Conservation (phyloP, 257 asterid species). For the Primulina eburnea region DNA sequence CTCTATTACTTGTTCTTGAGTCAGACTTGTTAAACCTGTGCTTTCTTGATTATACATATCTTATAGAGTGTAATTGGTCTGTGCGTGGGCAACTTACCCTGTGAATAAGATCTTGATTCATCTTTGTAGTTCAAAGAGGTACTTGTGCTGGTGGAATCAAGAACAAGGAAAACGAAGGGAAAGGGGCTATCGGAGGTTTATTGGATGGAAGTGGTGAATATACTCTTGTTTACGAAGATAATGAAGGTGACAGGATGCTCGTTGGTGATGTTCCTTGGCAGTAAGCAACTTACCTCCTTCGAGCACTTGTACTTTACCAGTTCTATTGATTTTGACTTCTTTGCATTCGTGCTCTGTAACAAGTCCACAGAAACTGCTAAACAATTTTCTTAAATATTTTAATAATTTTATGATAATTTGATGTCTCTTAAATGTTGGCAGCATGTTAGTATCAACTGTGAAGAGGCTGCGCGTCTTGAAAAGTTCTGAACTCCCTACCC, state of each 20-base stretch:
- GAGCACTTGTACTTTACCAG: not conserved
- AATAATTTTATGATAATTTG: not conserved
- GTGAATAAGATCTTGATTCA: not conserved
- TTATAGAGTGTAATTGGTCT: too few species aligned
- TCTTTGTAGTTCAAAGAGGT: constrained; percentile 58
- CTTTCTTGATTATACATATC: not conserved
- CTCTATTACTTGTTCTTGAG: not conserved
- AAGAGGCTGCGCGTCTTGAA: constrained; percentile 87
- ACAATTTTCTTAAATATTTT: not conserved
- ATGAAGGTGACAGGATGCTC: constrained; percentile 98
- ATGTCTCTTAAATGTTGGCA: constrained; percentile 29
- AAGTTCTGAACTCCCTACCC: constrained; percentile 67
- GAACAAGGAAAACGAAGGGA: constrained; percentile 41
- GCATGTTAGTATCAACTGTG: constrained; percentile 88
- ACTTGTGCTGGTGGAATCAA: constrained; percentile 35
- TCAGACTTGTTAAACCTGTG: too few species aligned
- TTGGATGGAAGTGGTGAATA: constrained; percentile 88
- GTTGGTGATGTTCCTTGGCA: constrained; percentile 99
- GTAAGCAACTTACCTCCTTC: constrained; percentile 58
- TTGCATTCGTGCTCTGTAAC: not conserved
- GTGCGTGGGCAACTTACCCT: too few species aligned
- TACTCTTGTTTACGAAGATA: constrained; percentile 94
- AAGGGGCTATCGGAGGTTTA: constrained; percentile 44
- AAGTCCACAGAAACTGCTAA: not conserved
- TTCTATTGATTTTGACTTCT: constrained; percentile 6